phyloP scores from a whole-genome alignment of 306 rosid genomes.

The Cicer chorassanicum region DNA sequence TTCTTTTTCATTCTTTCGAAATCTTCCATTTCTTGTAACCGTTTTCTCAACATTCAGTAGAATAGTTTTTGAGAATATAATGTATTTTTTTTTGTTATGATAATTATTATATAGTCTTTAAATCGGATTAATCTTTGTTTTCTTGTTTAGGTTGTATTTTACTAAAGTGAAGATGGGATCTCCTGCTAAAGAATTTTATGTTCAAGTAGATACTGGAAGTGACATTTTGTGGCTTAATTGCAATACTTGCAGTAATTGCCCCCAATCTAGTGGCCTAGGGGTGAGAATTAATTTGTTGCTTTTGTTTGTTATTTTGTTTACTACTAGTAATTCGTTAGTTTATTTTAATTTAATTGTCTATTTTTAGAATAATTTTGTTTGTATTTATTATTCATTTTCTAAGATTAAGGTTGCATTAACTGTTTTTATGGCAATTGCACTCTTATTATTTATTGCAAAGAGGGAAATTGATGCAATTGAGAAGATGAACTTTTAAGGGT shows the following conservation, averaged over 20 bases:
- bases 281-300: conserved; percentile 52
- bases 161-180: conserved; percentile 94
- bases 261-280: conserved; percentile 81
- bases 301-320: conserved; percentile 11
- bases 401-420: too few species aligned
- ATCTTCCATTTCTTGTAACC: background rate
- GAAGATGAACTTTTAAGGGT: background rate
- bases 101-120: conserved; percentile 4
- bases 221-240: conserved; percentile 93
- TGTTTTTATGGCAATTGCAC: background rate
- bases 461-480: background rate
- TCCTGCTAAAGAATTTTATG: conserved; percentile 87
- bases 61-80: background rate
- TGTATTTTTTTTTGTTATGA: background rate
- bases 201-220: conserved; percentile 95
- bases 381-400: background rate
- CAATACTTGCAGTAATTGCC: conserved; percentile 84
- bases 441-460: background rate
- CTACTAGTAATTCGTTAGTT: too few species aligned
- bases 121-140: conserved; percentile 44
- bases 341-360: too few species aligned
- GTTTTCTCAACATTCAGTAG: background rate
- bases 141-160: conserved; percentile 75
- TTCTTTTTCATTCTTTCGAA: conserved; percentile 2
- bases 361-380: background rate